Conservation (phyloP, 139 green algal genomes). For the Chlamydomonas incerta region DNA sequence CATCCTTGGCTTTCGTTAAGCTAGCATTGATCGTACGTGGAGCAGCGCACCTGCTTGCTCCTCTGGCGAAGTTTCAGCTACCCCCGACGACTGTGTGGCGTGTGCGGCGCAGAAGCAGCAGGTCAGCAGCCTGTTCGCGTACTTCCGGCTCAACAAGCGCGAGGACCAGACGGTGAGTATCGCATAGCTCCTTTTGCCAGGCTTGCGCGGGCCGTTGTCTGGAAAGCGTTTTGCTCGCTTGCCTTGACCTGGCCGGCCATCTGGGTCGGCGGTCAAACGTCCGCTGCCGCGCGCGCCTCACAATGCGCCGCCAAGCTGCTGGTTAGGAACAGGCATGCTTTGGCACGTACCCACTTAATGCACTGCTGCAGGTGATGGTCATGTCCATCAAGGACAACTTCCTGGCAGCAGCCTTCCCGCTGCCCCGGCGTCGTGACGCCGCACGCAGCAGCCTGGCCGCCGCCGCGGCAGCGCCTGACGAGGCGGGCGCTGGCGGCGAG, state of each 20-base stretch:
- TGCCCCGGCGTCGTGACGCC: background rate
- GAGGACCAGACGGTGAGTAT: conserved; percentile 3
- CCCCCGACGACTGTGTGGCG: background rate
- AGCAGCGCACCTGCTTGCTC: background rate
- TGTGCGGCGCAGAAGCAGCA: background rate
- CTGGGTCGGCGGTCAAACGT: too few species aligned
- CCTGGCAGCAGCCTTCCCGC: background rate
- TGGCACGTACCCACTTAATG: too few species aligned
- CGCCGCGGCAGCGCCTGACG: background rate
- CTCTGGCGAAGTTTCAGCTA: too few species aligned
- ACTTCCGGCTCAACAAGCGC: background rate
- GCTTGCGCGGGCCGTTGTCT: background rate
- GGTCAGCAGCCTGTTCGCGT: background rate
- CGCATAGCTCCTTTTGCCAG: background rate
- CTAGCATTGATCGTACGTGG: background rate
- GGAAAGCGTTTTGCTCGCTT: background rate
- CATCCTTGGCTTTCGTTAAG: background rate
- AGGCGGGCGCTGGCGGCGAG: background rate
- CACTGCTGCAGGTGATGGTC: background rate
- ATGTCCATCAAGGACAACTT: background rate
- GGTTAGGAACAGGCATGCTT: too few species aligned
- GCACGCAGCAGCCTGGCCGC: background rate
- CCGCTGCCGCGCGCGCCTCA: too few species aligned
- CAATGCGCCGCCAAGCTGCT: background rate
- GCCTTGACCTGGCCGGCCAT: too few species aligned